phyloP scores from a whole-genome alignment of 2,329 filamentous ascomycete species.

The Drechslera avenae region DNA sequence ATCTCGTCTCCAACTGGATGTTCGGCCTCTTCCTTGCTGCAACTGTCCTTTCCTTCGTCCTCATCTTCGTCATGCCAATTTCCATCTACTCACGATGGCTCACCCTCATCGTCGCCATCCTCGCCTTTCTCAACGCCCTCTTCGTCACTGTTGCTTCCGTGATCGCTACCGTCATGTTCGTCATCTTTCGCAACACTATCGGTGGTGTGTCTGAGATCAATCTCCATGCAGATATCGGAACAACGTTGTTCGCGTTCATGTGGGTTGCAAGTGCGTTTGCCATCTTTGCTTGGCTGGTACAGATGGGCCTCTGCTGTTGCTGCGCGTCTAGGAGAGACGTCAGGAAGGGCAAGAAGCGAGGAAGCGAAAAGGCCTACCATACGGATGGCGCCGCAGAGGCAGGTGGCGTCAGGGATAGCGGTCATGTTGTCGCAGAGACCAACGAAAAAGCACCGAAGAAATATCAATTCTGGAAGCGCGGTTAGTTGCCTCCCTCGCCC shows the following conservation, averaged over 20 bases:
- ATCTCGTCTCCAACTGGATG: slow-evolving; percentile 80
- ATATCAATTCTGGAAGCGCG: slow-evolving; percentile 24
- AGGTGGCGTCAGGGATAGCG: slow-evolving; percentile 8
- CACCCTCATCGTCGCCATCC: slow-evolving; percentile 69
- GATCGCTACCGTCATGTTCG: slow-evolving; percentile 81
- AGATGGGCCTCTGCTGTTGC: slow-evolving; percentile 79
- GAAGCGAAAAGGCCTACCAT: slow-evolving; percentile 45
- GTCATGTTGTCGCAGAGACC: slow-evolving; percentile 4
- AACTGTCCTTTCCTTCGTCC: slow-evolving; percentile 70
- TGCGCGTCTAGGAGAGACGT: slow-evolving; percentile 65
- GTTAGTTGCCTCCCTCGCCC: slow-evolving; percentile 10
- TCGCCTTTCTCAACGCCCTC: slow-evolving; percentile 70
- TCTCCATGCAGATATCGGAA: slow-evolving; percentile 72
- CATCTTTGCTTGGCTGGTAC: slow-evolving; percentile 71
- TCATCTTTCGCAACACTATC: slow-evolving; percentile 80
- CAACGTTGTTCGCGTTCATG: slow-evolving; percentile 83
- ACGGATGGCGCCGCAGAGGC: slow-evolving; percentile 17
- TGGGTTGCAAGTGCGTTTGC: slow-evolving; percentile 76
- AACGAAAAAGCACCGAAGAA: slow-evolving; percentile 13
- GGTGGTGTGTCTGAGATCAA: slow-evolving; percentile 73
- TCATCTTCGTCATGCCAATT: slow-evolving; percentile 68
- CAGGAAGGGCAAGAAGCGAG: slow-evolving; percentile 53
- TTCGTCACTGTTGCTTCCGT: slow-evolving; percentile 71
- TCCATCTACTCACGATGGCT: slow-evolving; percentile 59
- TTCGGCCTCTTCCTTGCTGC: slow-evolving; percentile 83